A percentile compares a stretch with the other conserved stretches of the same genome.
These are phyloP conservation scores for Paramecium biaurelia DNA, from an alignment of 73 alveolate genomes.

Conservation along the genomic window DNA sequence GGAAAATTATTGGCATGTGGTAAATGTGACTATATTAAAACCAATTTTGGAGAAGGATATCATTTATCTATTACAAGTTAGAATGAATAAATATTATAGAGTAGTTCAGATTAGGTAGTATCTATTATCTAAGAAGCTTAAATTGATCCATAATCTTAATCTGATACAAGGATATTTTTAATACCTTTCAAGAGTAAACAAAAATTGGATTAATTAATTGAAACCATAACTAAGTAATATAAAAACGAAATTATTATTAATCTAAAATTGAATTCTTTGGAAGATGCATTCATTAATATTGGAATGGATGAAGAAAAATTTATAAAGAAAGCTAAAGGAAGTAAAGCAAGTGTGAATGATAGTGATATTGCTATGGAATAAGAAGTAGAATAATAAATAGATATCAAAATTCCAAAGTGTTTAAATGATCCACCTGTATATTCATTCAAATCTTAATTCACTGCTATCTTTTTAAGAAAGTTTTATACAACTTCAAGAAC, in stretches of 20 bases:
- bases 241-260: not conserved
- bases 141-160: conserved; percentile 28
- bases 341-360: not conserved
- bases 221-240: not conserved
- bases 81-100: no score
- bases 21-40: conserved; percentile 72
- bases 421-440: not conserved
- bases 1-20: conserved; percentile 79
- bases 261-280: conserved; percentile 41
- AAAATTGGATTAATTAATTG: not conserved
- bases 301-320: conserved; percentile 67
- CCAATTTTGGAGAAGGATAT: conserved; percentile 84
- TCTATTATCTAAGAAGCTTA: not conserved
- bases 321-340: not conserved
- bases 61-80: conserved; percentile 56
- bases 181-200: not conserved
- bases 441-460: not conserved
- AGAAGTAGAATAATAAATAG: not conserved
- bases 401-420: conserved; percentile 30
- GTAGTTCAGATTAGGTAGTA: not conserved
- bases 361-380: not conserved
- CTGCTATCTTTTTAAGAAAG: conserved; percentile 44
- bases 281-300: conserved; percentile 51
- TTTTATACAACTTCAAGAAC: conserved; percentile 15
- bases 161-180: conserved; percentile 5